Base-by-base conservation (phyloP, 108 stramenopile species). In the Halocafeteria seosinensis region DNA sequence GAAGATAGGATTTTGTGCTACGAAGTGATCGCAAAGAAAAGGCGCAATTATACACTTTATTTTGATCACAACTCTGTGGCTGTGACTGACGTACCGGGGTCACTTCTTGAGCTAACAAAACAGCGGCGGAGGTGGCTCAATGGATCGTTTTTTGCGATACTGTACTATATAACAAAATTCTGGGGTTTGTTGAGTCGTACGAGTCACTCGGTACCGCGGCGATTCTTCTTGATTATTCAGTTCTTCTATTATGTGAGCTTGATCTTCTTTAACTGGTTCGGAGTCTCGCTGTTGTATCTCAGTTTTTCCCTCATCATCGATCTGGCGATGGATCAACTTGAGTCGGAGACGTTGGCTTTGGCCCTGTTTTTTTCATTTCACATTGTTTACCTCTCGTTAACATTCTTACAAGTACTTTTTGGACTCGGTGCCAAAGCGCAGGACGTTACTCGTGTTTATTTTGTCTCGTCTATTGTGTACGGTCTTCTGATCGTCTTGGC, bases 101-200 rank as follows among this genome's bases (percentile, higher is more conserved):
- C 17, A 21, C 28, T 59, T 33, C 13, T 24, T 4, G 2, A 26
- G 12, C 57, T 59, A 2, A 30, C 36, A 21, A 59, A 59, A 35
- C 57, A 59, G 57, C 57, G 57, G 21, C 57, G 57, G 2, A 33
- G 57, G 2, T 59, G 57, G 57, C 28, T 59, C 34, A 59, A 59
- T 35, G 57, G 57, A 2, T n/a, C 17, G 2, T 25, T 59, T 28
- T 30, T 59, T 2, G 57, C 57, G 21, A 33, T 24, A 6, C 12
- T 59, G 2, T 59, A 8, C 17, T 6, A 27, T 11, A 2, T 59
- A 11, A 2, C n/a, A 2, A n/a, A n/a, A 6, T 59, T 59, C 57
- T 13, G 34, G 21, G 34, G n/a, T 17, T 35, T 8, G 21, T 5
- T 59, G 2, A 1, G 57, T 2, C 11, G 5, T 8, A 27, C 27